Conservation (phyloP, 805 yeast species). For the Gaillardinia entomophila region DNA sequence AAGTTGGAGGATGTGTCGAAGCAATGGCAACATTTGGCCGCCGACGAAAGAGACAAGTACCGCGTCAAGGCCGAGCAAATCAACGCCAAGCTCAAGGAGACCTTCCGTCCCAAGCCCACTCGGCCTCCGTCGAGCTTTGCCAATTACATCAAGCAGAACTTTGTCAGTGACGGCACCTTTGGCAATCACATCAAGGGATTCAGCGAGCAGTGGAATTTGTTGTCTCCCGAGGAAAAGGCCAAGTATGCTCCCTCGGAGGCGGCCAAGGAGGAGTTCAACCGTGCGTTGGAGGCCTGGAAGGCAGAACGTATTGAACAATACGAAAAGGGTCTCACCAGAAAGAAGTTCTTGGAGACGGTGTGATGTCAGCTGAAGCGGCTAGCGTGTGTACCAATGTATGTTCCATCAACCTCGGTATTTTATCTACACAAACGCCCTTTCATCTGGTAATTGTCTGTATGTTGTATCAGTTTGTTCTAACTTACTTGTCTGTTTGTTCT, state of each 20-base stretch:
- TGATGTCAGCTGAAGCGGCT: too few relatives aligned
- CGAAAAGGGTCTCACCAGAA: too few relatives aligned
- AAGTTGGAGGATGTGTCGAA: constrained; percentile 11
- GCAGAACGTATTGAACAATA: constrained; percentile 21
- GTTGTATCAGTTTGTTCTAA: too few relatives aligned
- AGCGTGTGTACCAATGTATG: too few relatives aligned
- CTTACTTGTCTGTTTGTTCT: too few relatives aligned
- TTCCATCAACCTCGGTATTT: too few relatives aligned
- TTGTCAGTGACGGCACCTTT: constrained; percentile 14
- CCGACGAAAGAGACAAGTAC: constrained; percentile 21
- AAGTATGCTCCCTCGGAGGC: constrained; percentile 14
- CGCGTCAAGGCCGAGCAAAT: constrained; percentile 18
- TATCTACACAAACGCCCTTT: too few relatives aligned
- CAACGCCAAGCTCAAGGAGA: constrained; percentile 18
- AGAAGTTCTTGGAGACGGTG: too few relatives aligned
- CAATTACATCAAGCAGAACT: constrained; percentile 21
- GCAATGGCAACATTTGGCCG: constrained; percentile 22
- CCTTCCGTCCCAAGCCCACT: constrained; percentile 29
- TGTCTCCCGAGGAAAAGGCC: constrained; percentile 22
- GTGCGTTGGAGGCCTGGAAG: constrained; percentile 24
- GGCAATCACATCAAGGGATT: constrained; percentile 20
- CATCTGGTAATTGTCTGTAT: too few relatives aligned
- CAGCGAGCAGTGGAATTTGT: constrained; percentile 23
- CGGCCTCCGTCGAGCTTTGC: constrained; percentile 27
- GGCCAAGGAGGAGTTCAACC: constrained; percentile 13